Evolutionary conservation across 2,329 filamentous ascomycete species (phyloP).

Genomic region (Stachybotrys chlorohalonatus): DNA sequence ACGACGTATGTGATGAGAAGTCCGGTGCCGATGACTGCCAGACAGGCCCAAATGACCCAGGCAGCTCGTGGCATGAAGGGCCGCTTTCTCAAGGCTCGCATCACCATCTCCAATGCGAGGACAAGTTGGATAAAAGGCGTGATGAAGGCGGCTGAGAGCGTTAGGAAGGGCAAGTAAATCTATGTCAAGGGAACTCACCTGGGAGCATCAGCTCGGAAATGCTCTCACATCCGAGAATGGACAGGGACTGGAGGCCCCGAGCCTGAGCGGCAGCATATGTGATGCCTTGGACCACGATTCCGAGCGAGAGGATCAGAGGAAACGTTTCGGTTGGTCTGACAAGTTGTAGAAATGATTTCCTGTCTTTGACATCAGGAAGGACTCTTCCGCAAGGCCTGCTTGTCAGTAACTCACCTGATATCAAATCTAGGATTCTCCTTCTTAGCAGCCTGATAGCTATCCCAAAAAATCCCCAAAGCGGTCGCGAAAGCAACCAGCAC

Average conservation of each 20-base stretch:
- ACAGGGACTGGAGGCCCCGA: constrained; percentile 40
- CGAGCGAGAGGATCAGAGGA: constrained; percentile 47
- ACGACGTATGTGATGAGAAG: constrained; percentile 49
- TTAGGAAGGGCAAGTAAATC: constrained; percentile 18
- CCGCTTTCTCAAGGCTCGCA: constrained; percentile 43
- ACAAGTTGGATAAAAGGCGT: constrained; percentile 57
- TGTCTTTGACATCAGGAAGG: constrained; percentile 6
- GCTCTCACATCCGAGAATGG: constrained; percentile 41
- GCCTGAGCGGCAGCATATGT: constrained; percentile 49
- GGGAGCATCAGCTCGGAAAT: constrained; percentile 52
- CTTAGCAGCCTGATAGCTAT: constrained; percentile 39
- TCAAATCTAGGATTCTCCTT: constrained; percentile 28
- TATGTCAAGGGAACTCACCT: constrained; percentile 28
- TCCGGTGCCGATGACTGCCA: constrained; percentile 39
- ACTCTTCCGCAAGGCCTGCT: neutral
- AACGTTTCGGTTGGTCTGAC: constrained; percentile 39
- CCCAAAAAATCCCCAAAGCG: constrained; percentile 46
- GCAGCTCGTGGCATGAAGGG: constrained; percentile 50
- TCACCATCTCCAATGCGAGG: constrained; percentile 53
- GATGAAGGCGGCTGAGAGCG: constrained; percentile 46
- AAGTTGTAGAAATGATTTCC: constrained; percentile 30
- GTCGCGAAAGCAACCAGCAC: constrained; percentile 47
- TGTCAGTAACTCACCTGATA: constrained; percentile 26
- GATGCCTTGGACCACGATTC: constrained; percentile 48
- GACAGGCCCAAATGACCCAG: constrained; percentile 51